Conservation (phyloP, 805 yeast genomes). For the Ogataea corticis region DNA sequence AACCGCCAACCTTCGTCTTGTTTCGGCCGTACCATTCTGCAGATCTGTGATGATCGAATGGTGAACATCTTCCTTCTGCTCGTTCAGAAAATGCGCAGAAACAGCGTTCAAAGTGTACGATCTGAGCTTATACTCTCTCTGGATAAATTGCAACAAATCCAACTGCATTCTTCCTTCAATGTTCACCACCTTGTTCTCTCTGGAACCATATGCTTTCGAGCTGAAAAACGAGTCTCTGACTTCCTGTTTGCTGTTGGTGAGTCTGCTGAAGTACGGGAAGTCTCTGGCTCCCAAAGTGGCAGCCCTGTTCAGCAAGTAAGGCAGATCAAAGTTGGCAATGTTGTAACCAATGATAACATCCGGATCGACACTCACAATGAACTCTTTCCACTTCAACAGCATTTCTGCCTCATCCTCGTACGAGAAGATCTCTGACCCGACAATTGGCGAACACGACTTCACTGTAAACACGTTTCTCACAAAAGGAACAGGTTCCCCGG, state of each 20-base stretch:
- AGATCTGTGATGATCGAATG: constrained; percentile 94
- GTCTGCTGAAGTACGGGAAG: constrained; percentile 88
- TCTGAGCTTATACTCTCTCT: constrained; percentile 91
- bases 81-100: constrained; percentile 88
- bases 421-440: constrained; percentile 87
- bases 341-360: constrained; percentile 97
- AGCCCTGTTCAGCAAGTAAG: constrained; percentile 88
- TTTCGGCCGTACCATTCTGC: constrained; percentile 89
- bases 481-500: constrained; percentile 86
- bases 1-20: constrained; percentile 93
- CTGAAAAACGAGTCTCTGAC: constrained; percentile 80
- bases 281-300: constrained; percentile 57
- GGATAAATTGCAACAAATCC: constrained; percentile 88
- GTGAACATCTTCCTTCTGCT: constrained; percentile 97
- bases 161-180: constrained; percentile 96
- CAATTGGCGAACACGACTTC: constrained; percentile 86
- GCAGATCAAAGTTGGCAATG: constrained; percentile 91
- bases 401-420: constrained; percentile 75
- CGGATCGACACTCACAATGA: constrained; percentile 82
- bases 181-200: constrained; percentile 87
- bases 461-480: constrained; percentile 94
- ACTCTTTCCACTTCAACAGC: constrained; percentile 84
- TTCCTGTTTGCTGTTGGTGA: constrained; percentile 67
- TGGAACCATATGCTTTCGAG: constrained; percentile 94
- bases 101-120: constrained; percentile 95